phyloP scores from a whole-genome alignment of 2,329 filamentous ascomycete genomes.

The Ceratocystis papillata region DNA sequence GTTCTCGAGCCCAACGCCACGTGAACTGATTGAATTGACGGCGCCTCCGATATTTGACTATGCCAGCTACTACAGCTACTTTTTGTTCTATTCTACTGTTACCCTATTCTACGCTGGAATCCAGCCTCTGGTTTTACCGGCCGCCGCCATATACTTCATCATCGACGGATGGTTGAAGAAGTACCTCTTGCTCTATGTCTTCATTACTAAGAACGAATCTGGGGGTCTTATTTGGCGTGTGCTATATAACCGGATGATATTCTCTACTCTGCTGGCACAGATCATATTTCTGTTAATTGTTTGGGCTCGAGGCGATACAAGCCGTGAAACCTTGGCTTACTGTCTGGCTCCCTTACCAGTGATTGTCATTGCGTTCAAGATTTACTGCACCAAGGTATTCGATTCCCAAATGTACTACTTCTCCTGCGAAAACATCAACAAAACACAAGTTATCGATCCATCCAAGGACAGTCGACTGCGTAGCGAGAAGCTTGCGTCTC shows the following conservation, averaged over 20 bases:
- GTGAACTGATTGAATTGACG: conserved; percentile 83
- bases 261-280: conserved; percentile 68
- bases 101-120: conserved; percentile 73
- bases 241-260: conserved; percentile 84
- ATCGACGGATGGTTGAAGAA: conserved; percentile 89
- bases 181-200: conserved; percentile 87
- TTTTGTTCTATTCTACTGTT: conserved; percentile 86
- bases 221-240: conserved; percentile 88
- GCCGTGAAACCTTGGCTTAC: conserved; percentile 47
- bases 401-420: conserved; percentile 75
- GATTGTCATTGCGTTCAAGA: conserved; percentile 71
- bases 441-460: conserved; percentile 23
- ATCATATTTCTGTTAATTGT: conserved; percentile 66
- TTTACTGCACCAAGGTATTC: conserved; percentile 65
- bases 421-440: conserved; percentile 45
- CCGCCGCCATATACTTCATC: conserved; percentile 79
- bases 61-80: conserved; percentile 95
- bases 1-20: conserved; percentile 76
- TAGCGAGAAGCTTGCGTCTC: conserved; percentile 59
- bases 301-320: conserved; percentile 55
- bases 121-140: conserved; percentile 76
- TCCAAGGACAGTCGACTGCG: conserved; percentile 38
- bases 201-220: conserved; percentile 92
- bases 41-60: conserved; percentile 91
- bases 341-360: conserved; percentile 65